Evolutionary conservation across 257 asterid species (phyloP).

Genomic region (Ehretia macrophylla): DNA sequence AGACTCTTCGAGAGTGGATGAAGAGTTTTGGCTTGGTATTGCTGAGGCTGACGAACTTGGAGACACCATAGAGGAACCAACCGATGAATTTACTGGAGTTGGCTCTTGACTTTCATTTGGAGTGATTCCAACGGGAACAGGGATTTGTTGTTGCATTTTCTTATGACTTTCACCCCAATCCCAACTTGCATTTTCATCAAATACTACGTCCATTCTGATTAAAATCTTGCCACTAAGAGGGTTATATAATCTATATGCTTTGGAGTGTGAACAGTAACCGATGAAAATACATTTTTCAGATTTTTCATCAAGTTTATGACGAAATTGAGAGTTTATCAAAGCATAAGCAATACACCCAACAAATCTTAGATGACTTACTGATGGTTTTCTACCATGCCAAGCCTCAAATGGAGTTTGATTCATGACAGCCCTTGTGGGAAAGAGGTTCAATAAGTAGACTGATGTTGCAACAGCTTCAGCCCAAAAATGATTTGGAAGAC

Average conservation of each 20-base stretch:
- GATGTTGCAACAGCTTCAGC: not conserved
- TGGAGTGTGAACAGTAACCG: not conserved
- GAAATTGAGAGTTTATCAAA: not conserved
- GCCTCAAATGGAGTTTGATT: not conserved
- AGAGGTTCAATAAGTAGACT: constrained; percentile 1
- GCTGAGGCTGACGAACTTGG: no score
- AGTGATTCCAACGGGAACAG: not conserved
- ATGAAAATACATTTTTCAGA: not conserved
- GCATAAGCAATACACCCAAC: constrained; percentile 2
- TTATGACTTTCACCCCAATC: no score
- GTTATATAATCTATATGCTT: constrained; percentile 10
- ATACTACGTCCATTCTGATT: not conserved
- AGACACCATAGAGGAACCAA: no score
- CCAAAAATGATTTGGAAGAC: not conserved
- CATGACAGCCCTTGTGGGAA: not conserved
- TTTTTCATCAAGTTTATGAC: not conserved
- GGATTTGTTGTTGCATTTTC: not conserved
- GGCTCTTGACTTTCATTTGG: not conserved
- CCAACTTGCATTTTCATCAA: not conserved
- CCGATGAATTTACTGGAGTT: not conserved
- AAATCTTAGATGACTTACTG: not conserved
- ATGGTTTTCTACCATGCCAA: not conserved
- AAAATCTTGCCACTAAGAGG: not conserved
- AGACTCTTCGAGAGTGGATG: not conserved
- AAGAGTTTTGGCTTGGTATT: no score